A percentile compares a stretch with the other conserved stretches of the same genome.
phyloP scores from a whole-genome alignment of 2,329 filamentous ascomycete genomes.

The Fusarium sp. region DNA sequence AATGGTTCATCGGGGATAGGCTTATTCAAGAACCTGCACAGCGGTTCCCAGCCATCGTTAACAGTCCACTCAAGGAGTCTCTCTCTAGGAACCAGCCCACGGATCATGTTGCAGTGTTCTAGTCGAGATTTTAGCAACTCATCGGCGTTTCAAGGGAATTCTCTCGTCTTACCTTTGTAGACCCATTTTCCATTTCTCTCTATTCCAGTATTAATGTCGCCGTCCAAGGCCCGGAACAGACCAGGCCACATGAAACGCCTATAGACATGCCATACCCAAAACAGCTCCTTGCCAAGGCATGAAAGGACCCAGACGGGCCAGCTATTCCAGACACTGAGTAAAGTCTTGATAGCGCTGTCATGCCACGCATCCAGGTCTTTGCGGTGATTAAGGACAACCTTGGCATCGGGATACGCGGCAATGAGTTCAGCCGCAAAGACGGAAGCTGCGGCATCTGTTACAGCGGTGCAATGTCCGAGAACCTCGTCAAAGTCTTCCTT shows the following conservation, averaged over 20 bases:
- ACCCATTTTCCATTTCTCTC: conserved; percentile 15
- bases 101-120: conserved; percentile 22
- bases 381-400: conserved; percentile 28
- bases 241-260: conserved; percentile 10
- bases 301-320: conserved; percentile 1
- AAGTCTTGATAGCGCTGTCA: conserved; percentile 21
- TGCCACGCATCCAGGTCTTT: conserved; percentile 29
- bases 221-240: conserved; percentile 4
- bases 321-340: conserved; percentile 13
- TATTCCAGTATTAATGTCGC: neutral
- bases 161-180: neutral
- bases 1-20: conserved; percentile 11
- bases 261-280: conserved; percentile 11
- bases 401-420: conserved; percentile 30
- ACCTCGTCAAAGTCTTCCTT: conserved; percentile 25
- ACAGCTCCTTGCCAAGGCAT: neutral
- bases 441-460: conserved; percentile 27
- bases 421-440: conserved; percentile 29
- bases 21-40: conserved; percentile 28
- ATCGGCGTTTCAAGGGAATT: neutral
- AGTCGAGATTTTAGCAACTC: neutral
- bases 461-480: conserved; percentile 21
- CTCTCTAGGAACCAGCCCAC: neutral
- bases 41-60: conserved; percentile 18
- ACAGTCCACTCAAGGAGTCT: conserved; percentile 21